These are phyloP conservation scores for Penicillium paneum DNA, from an alignment of 2,329 filamentous ascomycete species.

Conservation along the genomic window DNA sequence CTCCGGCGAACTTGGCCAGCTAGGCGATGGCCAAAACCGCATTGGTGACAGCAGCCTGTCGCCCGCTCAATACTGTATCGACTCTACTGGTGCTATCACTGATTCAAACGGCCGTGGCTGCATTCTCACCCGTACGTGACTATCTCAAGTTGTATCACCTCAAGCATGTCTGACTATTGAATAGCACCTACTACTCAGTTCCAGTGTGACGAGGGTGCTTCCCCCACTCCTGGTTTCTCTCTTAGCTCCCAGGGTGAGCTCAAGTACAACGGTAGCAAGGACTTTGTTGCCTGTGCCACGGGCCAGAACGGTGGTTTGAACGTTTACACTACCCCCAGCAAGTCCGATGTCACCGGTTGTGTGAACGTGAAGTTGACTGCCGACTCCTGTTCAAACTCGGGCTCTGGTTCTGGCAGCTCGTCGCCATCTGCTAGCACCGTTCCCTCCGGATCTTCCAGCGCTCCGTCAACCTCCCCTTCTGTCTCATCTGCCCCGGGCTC, in stretches of 20 bases:
- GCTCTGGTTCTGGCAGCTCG: too few species aligned
- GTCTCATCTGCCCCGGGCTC: slow-evolving; percentile 7
- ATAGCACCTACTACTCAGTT: slow-evolving; percentile 56
- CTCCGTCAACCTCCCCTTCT: too few species aligned
- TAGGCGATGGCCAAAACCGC: slow-evolving; percentile 61
- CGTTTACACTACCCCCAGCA: slow-evolving; percentile 39
- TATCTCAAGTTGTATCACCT: not conserved
- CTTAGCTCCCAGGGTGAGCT: slow-evolving; percentile 54
- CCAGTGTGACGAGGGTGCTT: slow-evolving; percentile 58
- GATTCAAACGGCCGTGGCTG: slow-evolving; percentile 59
- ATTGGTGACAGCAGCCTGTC: slow-evolving; percentile 50
- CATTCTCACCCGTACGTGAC: slow-evolving; percentile 57
- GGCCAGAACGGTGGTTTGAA: slow-evolving; percentile 41
- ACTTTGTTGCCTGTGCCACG: slow-evolving; percentile 62
- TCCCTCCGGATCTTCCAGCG: too few species aligned
- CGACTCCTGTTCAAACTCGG: slow-evolving; percentile 32
- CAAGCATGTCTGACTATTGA: slow-evolving; percentile 8
- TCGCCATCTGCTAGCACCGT: too few species aligned
- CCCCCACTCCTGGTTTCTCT: slow-evolving; percentile 54
- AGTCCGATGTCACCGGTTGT: slow-evolving; percentile 34
- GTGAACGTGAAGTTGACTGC: slow-evolving; percentile 33
- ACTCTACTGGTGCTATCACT: slow-evolving; percentile 52
- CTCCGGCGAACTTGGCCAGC: slow-evolving; percentile 56
- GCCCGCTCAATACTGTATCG: slow-evolving; percentile 54
- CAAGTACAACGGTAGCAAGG: slow-evolving; percentile 49